Percentiles rank a stretch among this genome's conserved stretches.
Evolutionary conservation across 78 protist genomes (phyloP).

Genomic region (Mantamonas sphyraenae): DNA sequence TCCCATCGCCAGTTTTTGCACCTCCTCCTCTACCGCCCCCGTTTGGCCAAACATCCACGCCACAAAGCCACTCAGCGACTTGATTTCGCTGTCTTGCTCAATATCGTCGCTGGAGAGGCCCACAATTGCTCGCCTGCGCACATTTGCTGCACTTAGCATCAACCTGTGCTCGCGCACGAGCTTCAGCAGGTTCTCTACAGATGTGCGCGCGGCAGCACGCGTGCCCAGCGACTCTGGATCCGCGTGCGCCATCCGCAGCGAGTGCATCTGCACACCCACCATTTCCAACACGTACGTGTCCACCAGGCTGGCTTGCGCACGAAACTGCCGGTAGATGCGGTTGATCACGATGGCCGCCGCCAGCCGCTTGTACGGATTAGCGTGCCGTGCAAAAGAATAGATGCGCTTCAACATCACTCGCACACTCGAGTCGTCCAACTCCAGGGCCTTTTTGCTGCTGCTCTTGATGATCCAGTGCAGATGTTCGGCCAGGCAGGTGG

Average conservation of each 20-base stretch:
- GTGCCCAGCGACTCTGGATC: constrained; percentile 10
- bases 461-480: constrained; percentile 42
- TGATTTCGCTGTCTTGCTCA: too few species aligned
- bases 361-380: constrained; percentile 33
- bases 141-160: too few species aligned
- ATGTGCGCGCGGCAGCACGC: too few species aligned
- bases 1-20: too few species aligned
- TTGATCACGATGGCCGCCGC: constrained; percentile 48
- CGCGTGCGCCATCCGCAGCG: constrained; percentile 13
- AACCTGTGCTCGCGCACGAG: too few species aligned
- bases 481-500: constrained; percentile 50
- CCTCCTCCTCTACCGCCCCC: too few species aligned
- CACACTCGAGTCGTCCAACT: constrained; percentile 15
- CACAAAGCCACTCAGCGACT: too few species aligned
- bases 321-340: constrained; percentile 14
- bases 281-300: constrained; percentile 36
- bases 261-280: constrained; percentile 2
- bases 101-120: too few species aligned
- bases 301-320: constrained; percentile 38
- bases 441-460: background rate
- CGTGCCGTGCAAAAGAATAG: constrained; percentile 43
- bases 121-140: too few species aligned
- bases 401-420: constrained; percentile 32
- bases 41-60: too few species aligned
- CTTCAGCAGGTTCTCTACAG: too few species aligned